Evolutionary conservation across 192 early-diverging fungal genomes (phyloP).

Genomic region (Rhizophagus prolifer): DNA sequence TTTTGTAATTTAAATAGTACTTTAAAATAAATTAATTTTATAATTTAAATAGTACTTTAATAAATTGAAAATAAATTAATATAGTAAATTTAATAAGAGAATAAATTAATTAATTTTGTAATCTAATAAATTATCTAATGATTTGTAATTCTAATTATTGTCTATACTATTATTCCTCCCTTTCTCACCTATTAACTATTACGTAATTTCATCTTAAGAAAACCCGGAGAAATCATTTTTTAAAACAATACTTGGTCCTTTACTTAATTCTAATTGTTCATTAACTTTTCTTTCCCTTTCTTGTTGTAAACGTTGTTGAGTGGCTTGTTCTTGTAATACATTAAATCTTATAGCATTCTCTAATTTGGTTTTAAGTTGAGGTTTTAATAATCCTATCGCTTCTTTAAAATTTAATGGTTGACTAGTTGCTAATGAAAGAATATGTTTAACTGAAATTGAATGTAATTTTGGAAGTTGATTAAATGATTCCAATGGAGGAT

Average conservation of each 20-base stretch:
- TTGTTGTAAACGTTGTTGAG: conserved; percentile 40
- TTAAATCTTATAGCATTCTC: conserved; percentile 50
- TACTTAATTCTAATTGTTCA: conserved; percentile 28
- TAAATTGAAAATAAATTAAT: too few species aligned
- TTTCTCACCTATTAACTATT: too few species aligned
- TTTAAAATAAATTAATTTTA: too few species aligned
- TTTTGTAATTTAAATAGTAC: too few species aligned
- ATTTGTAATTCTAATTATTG: too few species aligned
- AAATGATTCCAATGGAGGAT: conserved; percentile 10
- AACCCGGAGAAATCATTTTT: conserved; percentile 44
- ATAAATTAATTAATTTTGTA: too few species aligned
- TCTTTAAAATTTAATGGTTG: conserved; percentile 46
- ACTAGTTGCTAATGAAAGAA: conserved; percentile 43
- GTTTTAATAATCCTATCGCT: conserved; percentile 35
- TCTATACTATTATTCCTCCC: too few species aligned
- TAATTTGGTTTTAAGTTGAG: conserved; percentile 44
- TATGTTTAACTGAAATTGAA: conserved; percentile 39
- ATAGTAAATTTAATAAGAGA: too few species aligned
- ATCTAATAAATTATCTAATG: too few species aligned
- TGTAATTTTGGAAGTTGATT: conserved; percentile 34
- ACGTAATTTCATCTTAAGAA: not conserved
- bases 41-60: too few species aligned
- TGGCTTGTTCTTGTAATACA: conserved; percentile 44
- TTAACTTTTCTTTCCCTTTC: conserved; percentile 32
- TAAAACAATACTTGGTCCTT: conserved; percentile 44